Conservation (phyloP, 805 yeast species). For the Komagataella pseudopastoris region DNA sequence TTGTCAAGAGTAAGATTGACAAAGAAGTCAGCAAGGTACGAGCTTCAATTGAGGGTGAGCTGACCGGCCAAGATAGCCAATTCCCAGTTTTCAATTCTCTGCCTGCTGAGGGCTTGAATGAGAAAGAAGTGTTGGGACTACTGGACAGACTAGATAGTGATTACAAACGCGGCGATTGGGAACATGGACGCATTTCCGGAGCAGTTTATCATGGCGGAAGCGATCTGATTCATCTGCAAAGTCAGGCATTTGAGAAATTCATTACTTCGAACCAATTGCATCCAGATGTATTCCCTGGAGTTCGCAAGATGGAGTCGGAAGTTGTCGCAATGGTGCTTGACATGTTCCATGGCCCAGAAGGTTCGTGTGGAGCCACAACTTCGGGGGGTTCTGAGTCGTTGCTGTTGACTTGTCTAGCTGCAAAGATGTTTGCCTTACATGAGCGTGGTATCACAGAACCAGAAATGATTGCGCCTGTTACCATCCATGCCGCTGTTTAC, state of each 20-base stretch:
- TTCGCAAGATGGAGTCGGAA: slow-evolving; percentile 92
- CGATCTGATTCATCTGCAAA: slow-evolving; percentile 61
- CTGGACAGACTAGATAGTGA: slow-evolving; percentile 29
- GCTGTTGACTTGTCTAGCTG: slow-evolving; percentile 75
- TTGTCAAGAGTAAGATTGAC: slow-evolving; percentile 41
- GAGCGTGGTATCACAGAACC: slow-evolving; percentile 53
- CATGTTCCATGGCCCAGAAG: slow-evolving; percentile 56
- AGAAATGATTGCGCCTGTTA: slow-evolving; percentile 79
- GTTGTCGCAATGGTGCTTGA: slow-evolving; percentile 82
- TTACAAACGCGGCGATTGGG: slow-evolving; percentile 39
- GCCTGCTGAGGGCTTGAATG: slow-evolving; percentile 48
- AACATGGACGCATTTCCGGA: slow-evolving; percentile 77
- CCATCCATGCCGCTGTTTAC: slow-evolving; percentile 91
- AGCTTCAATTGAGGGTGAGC: slow-evolving; percentile 34
- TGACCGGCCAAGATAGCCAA: slow-evolving; percentile 40
- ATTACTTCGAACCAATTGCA: slow-evolving; percentile 90
- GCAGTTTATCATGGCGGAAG: slow-evolving; percentile 95
- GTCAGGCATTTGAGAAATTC: slow-evolving; percentile 61
- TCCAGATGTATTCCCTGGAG: slow-evolving; percentile 95
- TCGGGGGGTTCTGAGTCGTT: slow-evolving; percentile 96
- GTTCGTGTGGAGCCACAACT: slow-evolving; percentile 69
- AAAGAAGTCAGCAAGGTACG: slow-evolving; percentile 39
- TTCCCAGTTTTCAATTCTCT: slow-evolving; percentile 31
- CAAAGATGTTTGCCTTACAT: slow-evolving; percentile 59
- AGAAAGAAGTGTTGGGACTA: slow-evolving; percentile 30